phyloP scores from a whole-genome alignment of 805 yeast species.

The Yarrowia osloensis region DNA sequence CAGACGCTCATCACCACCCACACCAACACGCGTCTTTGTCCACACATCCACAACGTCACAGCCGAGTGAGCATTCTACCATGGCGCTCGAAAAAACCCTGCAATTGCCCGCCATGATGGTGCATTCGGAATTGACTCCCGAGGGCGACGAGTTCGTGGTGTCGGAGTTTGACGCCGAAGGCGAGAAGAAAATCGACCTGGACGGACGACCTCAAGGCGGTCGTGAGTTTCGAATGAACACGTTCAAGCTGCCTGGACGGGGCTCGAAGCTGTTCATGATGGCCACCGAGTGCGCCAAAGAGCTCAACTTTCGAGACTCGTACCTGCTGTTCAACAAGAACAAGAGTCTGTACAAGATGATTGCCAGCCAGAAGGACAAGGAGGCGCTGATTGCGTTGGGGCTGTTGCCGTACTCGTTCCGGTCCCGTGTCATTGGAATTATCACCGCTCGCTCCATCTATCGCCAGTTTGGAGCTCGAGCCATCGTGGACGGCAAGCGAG shows the following conservation, averaged over 20 bases:
- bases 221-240: conserved; percentile 47
- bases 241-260: conserved; percentile 47
- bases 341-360: conserved; percentile 45
- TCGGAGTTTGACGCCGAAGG: conserved; percentile 47
- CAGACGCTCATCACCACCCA: not conserved
- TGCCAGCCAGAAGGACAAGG: conserved; percentile 46
- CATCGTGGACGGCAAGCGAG: conserved; percentile 50
- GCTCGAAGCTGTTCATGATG: conserved; percentile 46
- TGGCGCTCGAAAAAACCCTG: conserved; percentile 23
- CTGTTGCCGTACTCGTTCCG: conserved; percentile 41
- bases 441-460: conserved; percentile 51
- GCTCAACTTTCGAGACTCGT: conserved; percentile 53
- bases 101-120: conserved; percentile 24
- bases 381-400: conserved; percentile 43
- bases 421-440: conserved; percentile 43
- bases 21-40: not conserved
- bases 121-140: conserved; percentile 34
- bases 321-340: conserved; percentile 51
- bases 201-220: conserved; percentile 47
- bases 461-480: conserved; percentile 55
- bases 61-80: not conserved
- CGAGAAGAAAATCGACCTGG: conserved; percentile 48
- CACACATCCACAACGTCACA: not conserved
- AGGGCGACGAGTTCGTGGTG: conserved; percentile 43
- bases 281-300: conserved; percentile 48